Evolutionary conservation across 2,329 filamentous ascomycete species (phyloP).

Genomic region (Diaporthe sp.): DNA sequence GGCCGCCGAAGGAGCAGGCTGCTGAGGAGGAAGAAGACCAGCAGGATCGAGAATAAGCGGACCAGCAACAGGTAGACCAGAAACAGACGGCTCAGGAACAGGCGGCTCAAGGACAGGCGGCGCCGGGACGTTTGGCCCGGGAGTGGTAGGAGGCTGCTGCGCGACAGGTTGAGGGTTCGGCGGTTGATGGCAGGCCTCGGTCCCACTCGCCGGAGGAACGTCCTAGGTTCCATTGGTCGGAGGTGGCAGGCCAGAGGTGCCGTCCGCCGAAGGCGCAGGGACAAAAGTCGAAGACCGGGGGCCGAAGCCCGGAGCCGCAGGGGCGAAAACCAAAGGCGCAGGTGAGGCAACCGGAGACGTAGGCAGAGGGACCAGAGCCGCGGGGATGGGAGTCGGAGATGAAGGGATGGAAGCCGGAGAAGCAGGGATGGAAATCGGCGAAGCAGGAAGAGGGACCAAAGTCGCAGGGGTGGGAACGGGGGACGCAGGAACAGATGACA

Average conservation of each 20-base stretch:
- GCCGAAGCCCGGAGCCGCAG: neutral
- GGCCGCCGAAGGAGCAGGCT: too few relatives aligned
- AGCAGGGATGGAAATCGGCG: neutral
- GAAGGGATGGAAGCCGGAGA: too few relatives aligned
- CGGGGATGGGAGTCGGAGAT: too few relatives aligned
- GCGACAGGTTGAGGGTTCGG: neutral
- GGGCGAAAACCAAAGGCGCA: neutral
- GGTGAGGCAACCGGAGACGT: neutral
- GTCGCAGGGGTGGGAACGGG: neutral
- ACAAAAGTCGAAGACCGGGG: neutral
- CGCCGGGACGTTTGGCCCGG: neutral
- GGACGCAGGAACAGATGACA: neutral
- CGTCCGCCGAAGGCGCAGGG: neutral
- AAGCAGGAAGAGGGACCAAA: neutral
- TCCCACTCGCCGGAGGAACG: neutral
- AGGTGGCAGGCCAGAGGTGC: neutral
- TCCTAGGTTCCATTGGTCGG: constrained; percentile 13
- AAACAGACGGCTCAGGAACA: neutral
- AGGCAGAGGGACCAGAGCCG: neutral
- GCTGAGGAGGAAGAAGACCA: too few relatives aligned
- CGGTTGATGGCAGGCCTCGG: neutral
- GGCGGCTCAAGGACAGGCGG: neutral
- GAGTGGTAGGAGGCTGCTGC: neutral
- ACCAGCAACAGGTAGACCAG: too few relatives aligned
- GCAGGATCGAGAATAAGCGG: too few relatives aligned